A percentile compares a stretch with the other conserved stretches of the same genome.
phyloP scores from a whole-genome alignment of 768 basidiomycete species.

The Boletus reticulatus region DNA sequence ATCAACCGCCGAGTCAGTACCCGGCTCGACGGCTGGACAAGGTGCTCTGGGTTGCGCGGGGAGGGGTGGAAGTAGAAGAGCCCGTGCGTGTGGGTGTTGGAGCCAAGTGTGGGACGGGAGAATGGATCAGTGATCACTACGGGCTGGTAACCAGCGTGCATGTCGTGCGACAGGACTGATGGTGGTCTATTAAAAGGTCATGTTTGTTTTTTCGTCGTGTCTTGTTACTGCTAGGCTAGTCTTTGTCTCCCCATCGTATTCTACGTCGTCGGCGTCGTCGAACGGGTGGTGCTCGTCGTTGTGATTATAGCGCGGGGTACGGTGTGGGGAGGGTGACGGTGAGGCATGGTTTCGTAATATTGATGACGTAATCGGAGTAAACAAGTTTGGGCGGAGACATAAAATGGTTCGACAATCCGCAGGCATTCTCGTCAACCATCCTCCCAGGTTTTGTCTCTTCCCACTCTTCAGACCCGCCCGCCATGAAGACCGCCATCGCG shows the following conservation, averaged over 20 bases:
- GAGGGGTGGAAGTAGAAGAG: constrained; percentile 50
- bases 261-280: background rate
- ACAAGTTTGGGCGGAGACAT: constrained; percentile 32
- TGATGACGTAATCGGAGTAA: constrained; percentile 9
- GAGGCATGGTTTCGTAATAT: background rate
- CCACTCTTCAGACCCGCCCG: constrained; percentile 13
- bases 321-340: no score
- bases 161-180: constrained; percentile 21
- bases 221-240: constrained; percentile 1
- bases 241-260: background rate
- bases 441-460: constrained; percentile 5
- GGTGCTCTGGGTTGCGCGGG: constrained; percentile 52
- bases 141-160: constrained; percentile 48
- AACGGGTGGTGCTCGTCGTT: background rate
- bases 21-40: constrained; percentile 64
- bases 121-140: constrained; percentile 69
- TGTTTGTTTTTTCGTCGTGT: background rate
- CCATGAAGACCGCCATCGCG: constrained; percentile 47
- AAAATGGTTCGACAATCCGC: constrained; percentile 23
- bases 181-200: constrained; percentile 4
- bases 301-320: constrained; percentile 15
- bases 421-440: background rate
- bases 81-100: constrained; percentile 58
- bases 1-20: constrained; percentile 47
- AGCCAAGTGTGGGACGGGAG: constrained; percentile 39